Evolutionary conservation across 108 stramenopile genomes (phyloP), one percentile per base, ranked within the genome.

Genomic region (Cyclotella cryptica): DNA sequence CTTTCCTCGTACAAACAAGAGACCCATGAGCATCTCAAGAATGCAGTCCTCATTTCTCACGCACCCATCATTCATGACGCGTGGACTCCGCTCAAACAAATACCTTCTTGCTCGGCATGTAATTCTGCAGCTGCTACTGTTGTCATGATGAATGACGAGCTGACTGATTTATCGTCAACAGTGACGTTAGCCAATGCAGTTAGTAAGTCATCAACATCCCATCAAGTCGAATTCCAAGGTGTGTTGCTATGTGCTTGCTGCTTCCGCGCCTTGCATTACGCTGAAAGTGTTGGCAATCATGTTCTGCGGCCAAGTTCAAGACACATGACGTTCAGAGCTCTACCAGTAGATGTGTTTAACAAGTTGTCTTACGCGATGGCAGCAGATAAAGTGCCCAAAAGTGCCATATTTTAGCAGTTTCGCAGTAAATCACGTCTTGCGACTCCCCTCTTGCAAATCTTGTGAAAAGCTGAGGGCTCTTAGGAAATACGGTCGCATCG

Each of bases 51-150:
- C 11, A 3, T 39, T 30, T 45, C 21, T 30, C 29, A 10, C 4
- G 18, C 60, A 39, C 79, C 79, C 44, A 69, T 80, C 22, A 47
- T 80, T 51, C 80, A 80, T 53, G 80, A 80, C 29, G 17, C 41
- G 2, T 80, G 80, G 80, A 43, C 69, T 43, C 61, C 80, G 3
- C 41, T 57, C 1, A 59, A 72, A 21, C 67, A 44, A 26, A 22
- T 47, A 52, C 42, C 61, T 13, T n/a, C 43, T 3, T 80, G 80
- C 49, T 35, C 26, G 13, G 80, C 80, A 35, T 80, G 80, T 55
- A 73, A 74, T 69, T 67, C 43, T 30, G 54, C 72, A 26, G 57
- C 26, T 30, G 80, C 80, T 28, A 49, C 80, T 24, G 59, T 80
- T 43, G 72, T 80, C 19, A 74, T 62, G 9, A 66, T 74, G 22